Evolutionary conservation across 495 filamentous ascomycete species (phyloP), one percentile per base, ranked within the genome.

Genomic region (Hyaloscypha finlandica): DNA sequence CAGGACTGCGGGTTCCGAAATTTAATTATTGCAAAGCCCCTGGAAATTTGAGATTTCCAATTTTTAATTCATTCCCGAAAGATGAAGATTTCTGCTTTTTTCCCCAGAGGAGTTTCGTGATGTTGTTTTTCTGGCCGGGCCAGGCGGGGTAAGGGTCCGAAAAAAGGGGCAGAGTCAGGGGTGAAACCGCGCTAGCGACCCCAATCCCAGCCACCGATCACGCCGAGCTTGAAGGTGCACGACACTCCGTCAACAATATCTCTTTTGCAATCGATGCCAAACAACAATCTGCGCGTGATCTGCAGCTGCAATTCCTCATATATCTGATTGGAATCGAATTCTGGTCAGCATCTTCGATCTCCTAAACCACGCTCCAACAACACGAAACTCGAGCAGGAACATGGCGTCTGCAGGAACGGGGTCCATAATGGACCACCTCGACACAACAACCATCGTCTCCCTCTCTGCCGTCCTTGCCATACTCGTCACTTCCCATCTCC

Each of bases 401-500:
- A 59, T 33, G 57, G 30, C 57, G 6, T 19, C 55, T 2, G 20
- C 53, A 29, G 22, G 22, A 25, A 48, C 54, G 4, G 53, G 30
- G 14, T 66, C 68, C 29, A 58, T 66, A 16, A 61, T 70, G 32
- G 65, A 67, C 30, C 58, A 85, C 33, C 81, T 86, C 71, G 84
- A 86, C 65, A 66, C 71, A 22, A 84, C 83, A 6, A 87, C 85
- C 19, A 71, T 86, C 63, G 66, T 81, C 61, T 87, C 85, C 20
- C 81, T 88, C 54, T 68, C 74, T 57, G 79, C 80, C 22, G 84
- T 83, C 8, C 30, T 85, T 55, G 77, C 76, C 52, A 80, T 88
- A 57, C 76, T 88, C 16, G 63, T 66, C 45, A 68, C 75, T 60
- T 80, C 84, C 35, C 81, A 83, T 70, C 66, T 64, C 51, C 64